Percentiles rank a stretch among this genome's conserved stretches.
These are phyloP conservation scores for Ogataea trehalophila DNA, from an alignment of 805 yeast species.

Conservation along the genomic window DNA sequence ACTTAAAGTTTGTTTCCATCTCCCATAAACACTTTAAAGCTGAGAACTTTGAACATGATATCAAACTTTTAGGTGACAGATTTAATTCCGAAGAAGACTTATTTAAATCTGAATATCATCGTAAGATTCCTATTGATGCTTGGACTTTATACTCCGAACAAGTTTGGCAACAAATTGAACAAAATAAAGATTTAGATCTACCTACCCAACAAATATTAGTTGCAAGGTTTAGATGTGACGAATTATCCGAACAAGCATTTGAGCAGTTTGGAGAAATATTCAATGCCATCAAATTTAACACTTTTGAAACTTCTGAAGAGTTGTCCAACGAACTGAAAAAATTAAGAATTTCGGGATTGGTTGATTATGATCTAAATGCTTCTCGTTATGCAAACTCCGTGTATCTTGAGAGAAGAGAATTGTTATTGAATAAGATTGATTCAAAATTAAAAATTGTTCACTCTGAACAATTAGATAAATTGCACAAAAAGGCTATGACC, in stretches of 20 bases:
- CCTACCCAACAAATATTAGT: constrained; percentile 96
- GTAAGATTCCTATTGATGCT: constrained; percentile 88
- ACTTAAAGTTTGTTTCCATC: constrained; percentile 72
- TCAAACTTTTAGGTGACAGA: constrained; percentile 57
- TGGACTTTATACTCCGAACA: constrained; percentile 89
- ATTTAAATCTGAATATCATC: constrained; percentile 71
- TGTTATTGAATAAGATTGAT: constrained; percentile 46
- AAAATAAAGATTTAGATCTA: constrained; percentile 87
- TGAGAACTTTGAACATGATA: constrained; percentile 60
- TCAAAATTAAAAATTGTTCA: constrained; percentile 40
- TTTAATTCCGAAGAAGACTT: constrained; percentile 41
- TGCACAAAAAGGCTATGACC: constrained; percentile 32
- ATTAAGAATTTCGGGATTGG: constrained; percentile 44
- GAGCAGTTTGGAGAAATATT: constrained; percentile 38
- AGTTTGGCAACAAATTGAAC: constrained; percentile 92
- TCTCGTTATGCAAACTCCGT: constrained; percentile 67
- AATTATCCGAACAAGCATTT: constrained; percentile 58
- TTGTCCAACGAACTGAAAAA: constrained; percentile 40
- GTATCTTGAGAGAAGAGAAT: constrained; percentile 55
- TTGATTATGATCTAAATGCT: constrained; percentile 63
- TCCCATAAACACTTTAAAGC: constrained; percentile 83
- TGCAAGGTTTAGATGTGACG: constrained; percentile 92
- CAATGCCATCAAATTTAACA: constrained; percentile 18
- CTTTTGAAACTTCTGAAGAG: constrained; percentile 23
- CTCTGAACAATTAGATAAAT: constrained; percentile 34